phyloP scores from a whole-genome alignment of 352 stramenopile genomes.

The Phytophthora meadii region DNA sequence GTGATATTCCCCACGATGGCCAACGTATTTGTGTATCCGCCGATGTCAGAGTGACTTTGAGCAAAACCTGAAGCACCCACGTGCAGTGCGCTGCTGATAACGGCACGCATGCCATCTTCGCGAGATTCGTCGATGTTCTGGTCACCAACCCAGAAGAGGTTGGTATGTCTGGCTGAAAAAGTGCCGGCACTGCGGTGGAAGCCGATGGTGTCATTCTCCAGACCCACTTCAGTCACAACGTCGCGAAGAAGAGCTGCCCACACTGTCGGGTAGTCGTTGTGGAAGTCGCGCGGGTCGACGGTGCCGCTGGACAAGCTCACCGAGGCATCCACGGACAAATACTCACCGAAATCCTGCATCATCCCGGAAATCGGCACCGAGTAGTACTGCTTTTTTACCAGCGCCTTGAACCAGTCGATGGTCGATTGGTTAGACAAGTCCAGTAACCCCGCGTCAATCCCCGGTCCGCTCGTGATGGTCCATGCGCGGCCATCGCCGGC shows the following conservation, averaged over 20 bases:
- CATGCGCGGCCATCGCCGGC: conserved; percentile 24
- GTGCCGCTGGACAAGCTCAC: conserved; percentile 26
- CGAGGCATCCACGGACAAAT: conserved; percentile 30
- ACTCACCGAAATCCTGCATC: conserved; percentile 42
- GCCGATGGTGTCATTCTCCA: conserved; percentile 38
- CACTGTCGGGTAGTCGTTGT: conserved; percentile 37
- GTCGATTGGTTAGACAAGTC: conserved; percentile 38
- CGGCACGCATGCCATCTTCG: conserved; percentile 32
- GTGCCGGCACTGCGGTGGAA: conserved; percentile 35
- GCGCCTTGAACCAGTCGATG: conserved; percentile 34
- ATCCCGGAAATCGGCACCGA: conserved; percentile 39
- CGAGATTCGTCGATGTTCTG: conserved; percentile 40
- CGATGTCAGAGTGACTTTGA: conserved; percentile 35
- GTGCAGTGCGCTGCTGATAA: conserved; percentile 35
- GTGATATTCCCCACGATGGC: conserved; percentile 34
- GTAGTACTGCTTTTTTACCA: conserved; percentile 39
- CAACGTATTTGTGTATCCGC: conserved; percentile 36
- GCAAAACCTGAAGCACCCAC: conserved; percentile 32
- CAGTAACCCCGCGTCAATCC: conserved; percentile 30
- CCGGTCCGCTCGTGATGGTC: conserved; percentile 34
- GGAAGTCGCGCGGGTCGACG: conserved; percentile 29
- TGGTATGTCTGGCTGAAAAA: conserved; percentile 39
- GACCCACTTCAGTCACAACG: conserved; percentile 24
- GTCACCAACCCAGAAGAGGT: conserved; percentile 39
- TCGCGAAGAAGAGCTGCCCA: conserved; percentile 33